These are phyloP conservation scores for Vigna radiata DNA, from an alignment of 306 rosid species.

Conservation along the genomic window DNA sequence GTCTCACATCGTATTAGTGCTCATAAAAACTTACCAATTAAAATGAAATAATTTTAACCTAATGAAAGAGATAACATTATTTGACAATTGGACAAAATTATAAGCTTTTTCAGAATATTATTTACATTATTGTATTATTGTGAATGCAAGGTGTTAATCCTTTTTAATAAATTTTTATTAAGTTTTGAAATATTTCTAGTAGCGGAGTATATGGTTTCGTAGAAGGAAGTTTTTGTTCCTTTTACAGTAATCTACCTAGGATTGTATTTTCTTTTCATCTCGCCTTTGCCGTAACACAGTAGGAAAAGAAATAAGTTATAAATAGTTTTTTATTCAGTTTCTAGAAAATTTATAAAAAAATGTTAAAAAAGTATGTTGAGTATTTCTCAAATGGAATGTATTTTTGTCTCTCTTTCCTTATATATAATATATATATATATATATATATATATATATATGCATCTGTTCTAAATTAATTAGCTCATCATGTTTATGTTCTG, in stretches of 20 bases:
- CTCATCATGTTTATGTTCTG: conserved; percentile 4
- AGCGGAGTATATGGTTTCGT: neutral
- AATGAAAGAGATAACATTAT: too few relatives aligned
- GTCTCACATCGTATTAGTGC: too few relatives aligned
- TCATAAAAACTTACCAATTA: too few relatives aligned
- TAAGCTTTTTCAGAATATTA: neutral
- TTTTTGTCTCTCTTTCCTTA: neutral
- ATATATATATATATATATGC: neutral
- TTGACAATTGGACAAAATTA: neutral
- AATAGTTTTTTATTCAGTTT: neutral
- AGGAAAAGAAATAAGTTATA: neutral
- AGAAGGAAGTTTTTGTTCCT: neutral
- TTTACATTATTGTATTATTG: neutral
- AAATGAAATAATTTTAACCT: too few relatives aligned
- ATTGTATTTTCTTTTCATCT: neutral
- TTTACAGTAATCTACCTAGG: neutral
- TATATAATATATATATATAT: too few relatives aligned
- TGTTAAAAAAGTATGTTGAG: neutral
- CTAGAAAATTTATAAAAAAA: neutral
- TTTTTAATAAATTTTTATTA: neutral
- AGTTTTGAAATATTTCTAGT: neutral
- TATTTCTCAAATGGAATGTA: neutral
- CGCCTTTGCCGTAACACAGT: neutral
- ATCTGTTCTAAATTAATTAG: neutral
- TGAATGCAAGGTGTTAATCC: neutral